Percentiles rank a stretch among this genome's conserved stretches.
These are phyloP conservation scores for Hebeloma cylindrosporum DNA, from an alignment of 768 basidiomycete genomes.

Conservation along the genomic window DNA sequence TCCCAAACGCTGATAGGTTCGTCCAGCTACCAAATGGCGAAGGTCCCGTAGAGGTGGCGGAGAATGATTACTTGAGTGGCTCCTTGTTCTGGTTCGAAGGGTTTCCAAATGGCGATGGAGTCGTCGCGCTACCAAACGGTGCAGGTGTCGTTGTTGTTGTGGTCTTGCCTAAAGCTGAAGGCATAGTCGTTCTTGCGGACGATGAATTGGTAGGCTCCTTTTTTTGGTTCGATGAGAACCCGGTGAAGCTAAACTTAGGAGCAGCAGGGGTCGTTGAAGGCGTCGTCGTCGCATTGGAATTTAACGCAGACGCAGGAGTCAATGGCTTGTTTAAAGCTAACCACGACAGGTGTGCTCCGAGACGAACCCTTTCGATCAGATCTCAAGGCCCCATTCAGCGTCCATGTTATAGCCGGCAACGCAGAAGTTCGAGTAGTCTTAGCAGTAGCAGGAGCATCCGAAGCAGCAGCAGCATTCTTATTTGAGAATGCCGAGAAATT, in stretches of 20 bases:
- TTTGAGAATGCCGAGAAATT: too few relatives aligned
- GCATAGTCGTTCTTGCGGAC: slow-evolving; percentile 1
- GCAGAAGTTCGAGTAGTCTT: not conserved
- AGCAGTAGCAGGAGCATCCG: slow-evolving; percentile 1
- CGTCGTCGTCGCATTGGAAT: slow-evolving; percentile 15
- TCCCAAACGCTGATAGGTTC: slow-evolving; percentile 1
- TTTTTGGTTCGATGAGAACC: too few relatives aligned
- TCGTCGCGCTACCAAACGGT: slow-evolving; percentile 6
- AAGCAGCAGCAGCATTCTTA: not conserved
- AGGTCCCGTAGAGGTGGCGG: too few relatives aligned
- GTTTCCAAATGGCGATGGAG: slow-evolving; percentile 21
- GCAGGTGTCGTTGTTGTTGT: not conserved
- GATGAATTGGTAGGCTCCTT: too few relatives aligned
- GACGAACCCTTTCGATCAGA: not conserved
- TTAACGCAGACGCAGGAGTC: slow-evolving; percentile 11
- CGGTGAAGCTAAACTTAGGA: slow-evolving; percentile 43
- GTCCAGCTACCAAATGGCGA: slow-evolving; percentile 12
- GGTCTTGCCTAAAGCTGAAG: slow-evolving; percentile 1
- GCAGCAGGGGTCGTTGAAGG: slow-evolving; percentile 14
- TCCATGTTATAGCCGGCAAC: too few relatives aligned
- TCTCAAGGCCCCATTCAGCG: slow-evolving; percentile 21
- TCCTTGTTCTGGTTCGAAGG: too few relatives aligned
- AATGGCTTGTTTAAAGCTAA: not conserved
- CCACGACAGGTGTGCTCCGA: not conserved
- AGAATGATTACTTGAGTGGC: too few relatives aligned